A percentile compares a stretch with the other conserved stretches of the same genome.
These are phyloP conservation scores for Monosporascus ibericus DNA, from an alignment of 2,329 filamentous ascomycete genomes.

Conservation along the genomic window DNA sequence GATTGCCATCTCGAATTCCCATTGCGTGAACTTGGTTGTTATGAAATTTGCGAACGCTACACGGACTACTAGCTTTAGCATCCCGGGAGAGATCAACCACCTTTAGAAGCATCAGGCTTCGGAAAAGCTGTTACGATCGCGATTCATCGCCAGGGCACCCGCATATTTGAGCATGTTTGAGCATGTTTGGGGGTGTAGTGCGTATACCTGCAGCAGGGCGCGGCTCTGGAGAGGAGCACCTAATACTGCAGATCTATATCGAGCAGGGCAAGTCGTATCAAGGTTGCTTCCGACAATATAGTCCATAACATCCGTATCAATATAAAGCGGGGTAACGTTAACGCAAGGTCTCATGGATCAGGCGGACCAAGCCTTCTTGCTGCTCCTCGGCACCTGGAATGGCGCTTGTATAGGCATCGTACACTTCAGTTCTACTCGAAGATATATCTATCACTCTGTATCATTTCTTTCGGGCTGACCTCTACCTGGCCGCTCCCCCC, in stretches of 20 bases:
- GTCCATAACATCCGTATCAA: background rate
- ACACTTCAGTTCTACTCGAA: too few species aligned
- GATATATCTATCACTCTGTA: background rate
- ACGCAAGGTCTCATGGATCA: background rate
- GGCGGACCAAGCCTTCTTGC: too few species aligned
- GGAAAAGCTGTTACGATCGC: background rate
- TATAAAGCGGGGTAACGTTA: background rate
- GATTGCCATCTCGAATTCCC: background rate
- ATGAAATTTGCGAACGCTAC: background rate
- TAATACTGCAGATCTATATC: slow-evolving; percentile 5
- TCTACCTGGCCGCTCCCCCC: background rate
- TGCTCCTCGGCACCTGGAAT: too few species aligned
- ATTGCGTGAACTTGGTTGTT: background rate
- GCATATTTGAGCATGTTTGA: background rate
- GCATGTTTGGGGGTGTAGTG: background rate
- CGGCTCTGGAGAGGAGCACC: background rate
- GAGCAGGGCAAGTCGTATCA: background rate
- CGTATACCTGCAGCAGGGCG: background rate
- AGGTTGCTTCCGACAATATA: background rate
- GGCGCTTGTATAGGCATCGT: too few species aligned
- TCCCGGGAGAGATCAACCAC: background rate
- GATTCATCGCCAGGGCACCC: background rate
- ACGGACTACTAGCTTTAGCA: background rate
- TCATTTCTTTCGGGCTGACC: background rate
- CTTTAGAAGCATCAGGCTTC: background rate